Evolutionary conservation across 495 filamentous ascomycete genomes (phyloP), one percentile per base, ranked within the genome.

Genomic region (Staphylotrichum longicolle): DNA sequence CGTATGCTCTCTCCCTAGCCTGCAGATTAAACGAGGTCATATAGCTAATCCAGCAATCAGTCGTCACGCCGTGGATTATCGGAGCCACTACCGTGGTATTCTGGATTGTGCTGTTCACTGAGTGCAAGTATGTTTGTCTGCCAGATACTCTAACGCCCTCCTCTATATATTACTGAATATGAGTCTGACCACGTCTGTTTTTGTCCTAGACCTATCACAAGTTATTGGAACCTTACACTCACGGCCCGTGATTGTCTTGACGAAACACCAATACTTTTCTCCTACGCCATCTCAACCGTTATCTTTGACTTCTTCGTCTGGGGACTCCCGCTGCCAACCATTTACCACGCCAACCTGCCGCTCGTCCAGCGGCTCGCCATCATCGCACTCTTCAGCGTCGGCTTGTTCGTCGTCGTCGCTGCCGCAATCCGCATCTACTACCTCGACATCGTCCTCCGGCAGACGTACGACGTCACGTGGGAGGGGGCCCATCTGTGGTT

Each of bases 221-320:
- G 20, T 27, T 39, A 39, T 10, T 39, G 37, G 37, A 39, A 39
- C 37, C 37, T 39, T 10, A 39, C 37, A 6, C 37, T 6, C 37
- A 39, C 10, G 37, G 5, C 37, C 37, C 5, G 5, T 10, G 37
- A 71, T 37, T 73, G 70, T 52, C 54, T 70, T 30, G 62, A 65
- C 30, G 67, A 77, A 41, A 66, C 69, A 42, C 66, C 45, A 53
- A 68, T 51, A 62, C 64, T 58, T 27, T 45, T 72, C 20, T n/a
- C 60, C 35, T 66, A 72, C 32, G 61, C 66, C 27, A 40, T 44
- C 46, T 0, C 74, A n/a, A 76, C 70, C 27, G 76, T 77, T n/a
- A 34, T 69, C 0, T 58, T 72, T 10, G 78, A 81, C 49, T 62
- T 80, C 4, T 34, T 74, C 14, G 72, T 80, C 20, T 76, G 79